A percentile compares a stretch with the other conserved stretches of the same genome.
Conservation (phyloP, 495 filamentous ascomycete genomes). For the Tuber microsphaerosporum region DNA sequence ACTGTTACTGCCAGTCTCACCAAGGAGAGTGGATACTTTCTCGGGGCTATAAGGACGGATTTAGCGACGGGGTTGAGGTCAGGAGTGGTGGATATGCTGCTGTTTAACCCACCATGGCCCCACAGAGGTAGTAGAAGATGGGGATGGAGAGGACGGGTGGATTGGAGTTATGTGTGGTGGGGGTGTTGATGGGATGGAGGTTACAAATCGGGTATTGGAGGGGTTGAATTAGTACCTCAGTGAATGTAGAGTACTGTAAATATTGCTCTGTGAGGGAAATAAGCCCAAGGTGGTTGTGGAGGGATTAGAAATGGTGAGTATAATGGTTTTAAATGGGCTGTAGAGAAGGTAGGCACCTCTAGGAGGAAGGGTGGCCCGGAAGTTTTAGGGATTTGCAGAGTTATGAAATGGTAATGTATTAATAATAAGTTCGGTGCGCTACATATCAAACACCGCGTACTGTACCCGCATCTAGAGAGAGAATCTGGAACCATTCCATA, state of each 20-base stretch:
- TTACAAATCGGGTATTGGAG: slow-evolving; percentile 68
- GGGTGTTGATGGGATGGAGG: slow-evolving; percentile 84
- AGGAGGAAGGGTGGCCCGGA: slow-evolving; percentile 89
- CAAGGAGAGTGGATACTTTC: slow-evolving; percentile 43
- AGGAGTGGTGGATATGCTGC: slow-evolving; percentile 64
- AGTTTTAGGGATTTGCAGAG: slow-evolving; percentile 39
- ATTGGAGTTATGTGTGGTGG: slow-evolving; percentile 85
- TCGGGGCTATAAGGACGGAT: slow-evolving; percentile 60
- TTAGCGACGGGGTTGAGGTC: slow-evolving; percentile 54
- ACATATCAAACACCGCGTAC: not conserved
- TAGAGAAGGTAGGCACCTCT: slow-evolving; percentile 72
- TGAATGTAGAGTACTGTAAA: slow-evolving; percentile 69
- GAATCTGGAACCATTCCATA: not conserved
- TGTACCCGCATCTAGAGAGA: not conserved
- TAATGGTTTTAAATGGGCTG: slow-evolving; percentile 55
- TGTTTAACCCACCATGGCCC: slow-evolving; percentile 98
- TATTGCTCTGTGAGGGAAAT: slow-evolving; percentile 85
- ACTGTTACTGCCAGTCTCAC: slow-evolving; percentile 51
- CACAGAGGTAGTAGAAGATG: slow-evolving; percentile 58
- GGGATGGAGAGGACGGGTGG: slow-evolving; percentile 44
- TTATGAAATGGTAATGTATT: slow-evolving; percentile 25
- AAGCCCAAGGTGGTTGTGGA: slow-evolving; percentile 66
- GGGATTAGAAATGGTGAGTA: slow-evolving; percentile 50
- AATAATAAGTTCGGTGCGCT: not conserved
- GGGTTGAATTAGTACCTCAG: slow-evolving; percentile 58